Evolutionary conservation across 495 filamentous ascomycete species (phyloP), one percentile per base, ranked within the genome.

Genomic region (Xylaria castorea): DNA sequence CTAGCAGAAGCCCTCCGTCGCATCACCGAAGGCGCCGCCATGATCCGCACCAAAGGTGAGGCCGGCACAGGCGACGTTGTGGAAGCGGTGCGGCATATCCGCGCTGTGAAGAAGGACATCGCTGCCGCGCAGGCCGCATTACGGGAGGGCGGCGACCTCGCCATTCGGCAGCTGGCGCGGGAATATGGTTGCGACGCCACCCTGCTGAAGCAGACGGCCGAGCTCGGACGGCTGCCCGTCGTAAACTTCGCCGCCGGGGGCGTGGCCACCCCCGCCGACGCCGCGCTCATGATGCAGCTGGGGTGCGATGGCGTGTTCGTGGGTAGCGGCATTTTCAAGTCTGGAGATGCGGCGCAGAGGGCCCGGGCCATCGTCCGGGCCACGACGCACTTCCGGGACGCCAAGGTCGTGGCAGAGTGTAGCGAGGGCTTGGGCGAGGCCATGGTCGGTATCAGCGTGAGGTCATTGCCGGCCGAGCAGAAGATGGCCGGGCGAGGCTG

Each of bases 241-340:
- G 96, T 99, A 60, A 99, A 99, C 88, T 99, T 99, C 76, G 96
- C 96, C 4, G 96, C 96, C n/a, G 96, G 96, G 22, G 96, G 96
- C 66, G 90, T 99, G 48, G 96, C 96, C 16, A 99, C 96, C 14
- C 96, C 96, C 1, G 96, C 96, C 3, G 96, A 99, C 85, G 96
- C 96, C 18, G 96, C 96, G 40, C 86, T 99, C 50, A 99, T 99
- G 96, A 99, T 99, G 96, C 94, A 98, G 84, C 84, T 99, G 68
- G 96, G 96, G 71, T 99, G 96, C 79, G 96, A 99, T 79, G 96
- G 96, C 68, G 96, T 99, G 40, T 99, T 99, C 78, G 96, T 99
- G 58, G 96, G 96, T 40, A 93, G 90, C 58, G 96, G 96, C 50
- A 98, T 99, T 81, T 99, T 99, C 87, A 99, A 99, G 89, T 91